phyloP scores from a whole-genome alignment of 371 early-diverging fungal genomes.

The Syncephalastrum contaminatum region DNA sequence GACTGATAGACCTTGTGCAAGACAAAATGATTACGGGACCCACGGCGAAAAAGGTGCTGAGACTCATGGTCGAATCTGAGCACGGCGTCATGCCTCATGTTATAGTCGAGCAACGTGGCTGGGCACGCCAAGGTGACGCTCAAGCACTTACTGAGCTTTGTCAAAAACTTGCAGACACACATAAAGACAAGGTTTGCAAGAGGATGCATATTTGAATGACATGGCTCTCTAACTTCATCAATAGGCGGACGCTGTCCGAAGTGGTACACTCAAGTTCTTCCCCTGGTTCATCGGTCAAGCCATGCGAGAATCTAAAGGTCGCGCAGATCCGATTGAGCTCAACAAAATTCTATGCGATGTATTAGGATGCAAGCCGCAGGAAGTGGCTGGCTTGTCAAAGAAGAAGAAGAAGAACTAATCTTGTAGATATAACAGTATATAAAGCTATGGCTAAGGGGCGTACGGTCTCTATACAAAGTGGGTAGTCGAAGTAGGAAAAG shows the following conservation, averaged over 20 bases:
- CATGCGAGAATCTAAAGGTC: constrained; percentile 71
- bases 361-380: constrained; percentile 36
- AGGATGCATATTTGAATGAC: not conserved
- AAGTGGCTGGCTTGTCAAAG: constrained; percentile 13
- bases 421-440: too few relatives aligned
- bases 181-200: constrained; percentile 58
- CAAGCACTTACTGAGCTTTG: constrained; percentile 51
- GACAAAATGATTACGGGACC: constrained; percentile 55
- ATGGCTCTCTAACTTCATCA: not conserved
- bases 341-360: constrained; percentile 53
- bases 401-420: constrained; percentile 1
- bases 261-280: constrained; percentile 59
- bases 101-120: constrained; percentile 71
- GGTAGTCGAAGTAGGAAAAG: too few relatives aligned
- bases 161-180: constrained; percentile 43
- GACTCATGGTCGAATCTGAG: constrained; percentile 64
- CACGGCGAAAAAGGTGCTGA: constrained; percentile 65
- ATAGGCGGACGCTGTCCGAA: constrained; percentile 51
- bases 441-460: too few relatives aligned
- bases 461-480: too few relatives aligned
- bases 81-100: constrained; percentile 41
- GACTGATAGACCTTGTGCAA: constrained; percentile 65
- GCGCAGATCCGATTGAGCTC: constrained; percentile 66
- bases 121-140: constrained; percentile 62
- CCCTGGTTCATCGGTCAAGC: constrained; percentile 76